Conservation (phyloP, 495 filamentous ascomycete species). For the Xylaria sp. region DNA sequence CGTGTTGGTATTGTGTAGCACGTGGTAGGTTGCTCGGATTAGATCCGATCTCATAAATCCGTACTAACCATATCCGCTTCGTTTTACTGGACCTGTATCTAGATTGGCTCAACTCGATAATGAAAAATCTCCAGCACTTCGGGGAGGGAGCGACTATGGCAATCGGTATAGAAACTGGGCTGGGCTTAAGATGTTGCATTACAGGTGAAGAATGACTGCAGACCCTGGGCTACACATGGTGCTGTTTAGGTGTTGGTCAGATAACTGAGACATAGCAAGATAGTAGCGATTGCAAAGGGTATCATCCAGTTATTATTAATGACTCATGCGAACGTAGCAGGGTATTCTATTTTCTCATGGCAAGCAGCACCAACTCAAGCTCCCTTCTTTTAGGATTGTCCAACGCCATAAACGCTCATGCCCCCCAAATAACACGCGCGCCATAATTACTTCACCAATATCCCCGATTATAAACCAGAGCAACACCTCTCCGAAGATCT, state of each 20-base stretch:
- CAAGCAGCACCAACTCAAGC: background rate
- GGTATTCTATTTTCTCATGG: slow-evolving; percentile 1
- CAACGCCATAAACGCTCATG: background rate
- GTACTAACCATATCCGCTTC: background rate
- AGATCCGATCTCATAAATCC: background rate
- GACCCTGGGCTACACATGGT: background rate
- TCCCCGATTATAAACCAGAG: background rate
- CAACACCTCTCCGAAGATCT: background rate
- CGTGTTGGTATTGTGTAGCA: background rate
- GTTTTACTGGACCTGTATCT: background rate
- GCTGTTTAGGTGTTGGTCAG: background rate
- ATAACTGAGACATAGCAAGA: background rate
- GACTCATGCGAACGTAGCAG: slow-evolving; percentile 9
- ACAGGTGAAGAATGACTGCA: background rate
- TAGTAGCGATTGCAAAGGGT: background rate
- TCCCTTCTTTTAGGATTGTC: background rate
- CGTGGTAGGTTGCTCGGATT: background rate
- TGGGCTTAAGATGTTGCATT: background rate
- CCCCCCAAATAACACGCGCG: background rate
- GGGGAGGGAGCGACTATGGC: background rate
- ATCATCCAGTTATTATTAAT: slow-evolving; percentile 15
- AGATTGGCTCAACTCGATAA: background rate
- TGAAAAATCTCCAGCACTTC: background rate
- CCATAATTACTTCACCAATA: background rate
- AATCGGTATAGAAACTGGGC: background rate